Base-by-base conservation (phyloP, 306 rosid species). In the Rosa lucieae region DNA sequence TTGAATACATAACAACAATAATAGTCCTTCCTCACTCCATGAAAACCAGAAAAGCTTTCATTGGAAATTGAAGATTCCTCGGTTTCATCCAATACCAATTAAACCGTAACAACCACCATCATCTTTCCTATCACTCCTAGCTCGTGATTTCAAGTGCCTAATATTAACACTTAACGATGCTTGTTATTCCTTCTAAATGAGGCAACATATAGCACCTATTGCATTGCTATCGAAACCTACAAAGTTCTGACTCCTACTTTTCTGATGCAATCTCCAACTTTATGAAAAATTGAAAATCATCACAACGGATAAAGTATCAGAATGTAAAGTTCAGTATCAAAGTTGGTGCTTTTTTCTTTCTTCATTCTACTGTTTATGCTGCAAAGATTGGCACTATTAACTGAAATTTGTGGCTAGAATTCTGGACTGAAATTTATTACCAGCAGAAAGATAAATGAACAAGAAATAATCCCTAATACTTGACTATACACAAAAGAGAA, bases 41-140 rank as follows among this genome's bases (percentile, higher is more conserved):
- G 72, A 82, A 67, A 67, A 65, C 55, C 20, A 43, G 15, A 79
- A 49, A 74, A 67, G 72, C 53, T 65, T 32, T 80, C 83, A 23
- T 88, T 86, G 90, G 94, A 82, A 90, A 81, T 82, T 79, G 87
- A 71, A 80, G 85, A 88, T 83, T 78, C 83, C 78, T 65, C 58
- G 29, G 37, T 21, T 58, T 69, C 82, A 32, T 52, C 80, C 83
- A 77, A 51, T 78, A 67, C 67, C 73, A 74, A 80, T 69, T 61
- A 29, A 68, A 73, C 81, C 59, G 9, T 29, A 78, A 53, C 79
- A 39, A 72, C 85, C 63, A 67, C 80, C 48, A 51, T 23, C 13
- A 37, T 46, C 52, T 74, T 29, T 63, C 67, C 67, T 10, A 61
- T 61, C 17, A 61, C 39, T 26, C 17, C 67, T 61, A 26, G 17